A percentile compares a stretch with the other conserved stretches of the same genome.
These are phyloP conservation scores for Rosa lucieae DNA, from an alignment of 306 rosid species.

Conservation along the genomic window DNA sequence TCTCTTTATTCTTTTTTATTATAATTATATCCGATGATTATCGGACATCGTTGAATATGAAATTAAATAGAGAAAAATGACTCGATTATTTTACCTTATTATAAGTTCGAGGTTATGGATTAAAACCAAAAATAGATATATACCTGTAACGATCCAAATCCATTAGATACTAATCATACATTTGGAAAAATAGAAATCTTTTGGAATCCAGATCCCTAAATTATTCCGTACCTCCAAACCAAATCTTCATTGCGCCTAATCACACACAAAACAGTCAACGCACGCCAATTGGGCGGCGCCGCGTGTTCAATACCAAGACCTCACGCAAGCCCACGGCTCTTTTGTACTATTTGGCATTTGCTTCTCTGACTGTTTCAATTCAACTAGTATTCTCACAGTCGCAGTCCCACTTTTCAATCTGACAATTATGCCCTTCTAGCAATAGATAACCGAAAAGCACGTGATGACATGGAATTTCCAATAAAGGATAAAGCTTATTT, in stretches of 20 bases:
- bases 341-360: not conserved
- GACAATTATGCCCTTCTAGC: not conserved
- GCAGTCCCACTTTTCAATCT: not conserved
- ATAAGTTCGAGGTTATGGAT: too few relatives aligned
- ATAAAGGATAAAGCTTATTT: not conserved
- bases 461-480: not conserved
- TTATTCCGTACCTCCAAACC: too few relatives aligned
- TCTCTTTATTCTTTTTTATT: too few relatives aligned
- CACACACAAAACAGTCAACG: not conserved
- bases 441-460: not conserved
- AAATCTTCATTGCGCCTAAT: not conserved
- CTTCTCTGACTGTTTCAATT: not conserved
- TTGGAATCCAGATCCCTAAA: too few relatives aligned
- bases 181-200: too few relatives aligned
- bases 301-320: not conserved
- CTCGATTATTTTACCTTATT: too few relatives aligned
- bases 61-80: too few relatives aligned
- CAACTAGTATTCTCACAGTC: not conserved
- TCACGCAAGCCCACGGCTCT: not conserved
- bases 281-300: not conserved
- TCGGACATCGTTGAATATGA: too few relatives aligned
- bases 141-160: too few relatives aligned
- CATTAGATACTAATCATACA: too few relatives aligned
- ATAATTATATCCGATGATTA: too few relatives aligned
- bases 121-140: too few relatives aligned